Evolutionary conservation across 208 protist genomes (phyloP), one percentile per base, ranked within the genome.

Genomic region (Blastocrithidia nonstop): DNA sequence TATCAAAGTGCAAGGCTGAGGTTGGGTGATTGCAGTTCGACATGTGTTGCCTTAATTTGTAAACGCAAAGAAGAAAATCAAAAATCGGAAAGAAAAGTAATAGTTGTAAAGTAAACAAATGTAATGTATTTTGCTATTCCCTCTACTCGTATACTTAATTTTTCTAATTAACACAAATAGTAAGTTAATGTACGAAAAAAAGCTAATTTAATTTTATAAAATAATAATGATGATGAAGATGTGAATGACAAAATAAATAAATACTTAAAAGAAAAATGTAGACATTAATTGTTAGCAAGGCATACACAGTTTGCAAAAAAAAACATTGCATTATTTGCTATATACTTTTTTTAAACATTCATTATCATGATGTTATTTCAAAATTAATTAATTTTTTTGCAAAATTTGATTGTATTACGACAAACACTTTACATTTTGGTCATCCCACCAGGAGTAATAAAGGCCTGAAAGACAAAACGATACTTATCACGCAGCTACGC

Each of bases 401-500:
- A n/a, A n/a, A n/a, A n/a, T n/a, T n/a, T n/a, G n/a, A n/a, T n/a
- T n/a, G n/a, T n/a, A n/a, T n/a, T n/a, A n/a, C n/a, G n/a, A n/a
- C n/a, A n/a, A n/a, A n/a, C n/a, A n/a, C n/a, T n/a, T n/a, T 35
- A 35, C 29, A 35, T n/a, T n/a, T 35, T 35, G 11, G 29, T n/a
- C 29, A 35, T 35, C 11, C 73, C 68, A 20, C 78, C 69, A 5
- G 83, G 78, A 0, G 83, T 60, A 39, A 85, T 81, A 56, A 93
- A 93, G 23, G 70, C 78, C 50, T 93, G 83, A 41, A 93, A 86
- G 5, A 93, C 78, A 66, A 93, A 88, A 21, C 74, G 67, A 44
- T 72, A 88, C 0, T 70, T 60, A 16, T 62, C 49, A 9, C 71
- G 64, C 8, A 88, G 44, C 43, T 88, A 78, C 13, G 43, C 44